phyloP scores from a whole-genome alignment of 225 moss, liverwort and hornwort genomes.

The Bryoerythrophyllum caledonicum region DNA sequence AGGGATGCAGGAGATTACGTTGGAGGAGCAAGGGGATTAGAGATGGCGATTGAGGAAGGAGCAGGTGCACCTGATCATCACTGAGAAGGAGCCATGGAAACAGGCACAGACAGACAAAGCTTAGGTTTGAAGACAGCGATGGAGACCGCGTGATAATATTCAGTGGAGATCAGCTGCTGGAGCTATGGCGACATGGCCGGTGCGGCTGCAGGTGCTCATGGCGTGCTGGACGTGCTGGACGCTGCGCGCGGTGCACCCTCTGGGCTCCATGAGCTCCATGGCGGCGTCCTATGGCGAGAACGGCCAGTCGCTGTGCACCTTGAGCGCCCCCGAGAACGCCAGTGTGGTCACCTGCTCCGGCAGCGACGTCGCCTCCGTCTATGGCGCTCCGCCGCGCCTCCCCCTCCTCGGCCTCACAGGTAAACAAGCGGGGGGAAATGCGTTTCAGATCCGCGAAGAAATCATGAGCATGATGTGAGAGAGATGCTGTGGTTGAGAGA shows the following conservation, averaged over 20 bases:
- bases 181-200: slow-evolving; percentile 18
- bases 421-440: neutral
- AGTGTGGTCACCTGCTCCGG: slow-evolving; percentile 63
- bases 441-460: too few relatives aligned
- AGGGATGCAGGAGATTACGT: neutral
- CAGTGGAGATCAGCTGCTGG: neutral
- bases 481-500: too few relatives aligned
- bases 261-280: slow-evolving; percentile 65
- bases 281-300: slow-evolving; percentile 76
- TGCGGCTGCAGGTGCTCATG: slow-evolving; percentile 5
- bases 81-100: too few relatives aligned
- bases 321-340: slow-evolving; percentile 45
- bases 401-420: slow-evolving; percentile 62
- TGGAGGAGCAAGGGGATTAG: neutral
- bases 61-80: neutral
- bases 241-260: slow-evolving; percentile 16
- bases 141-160: neutral
- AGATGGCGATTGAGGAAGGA: slow-evolving; percentile 31
- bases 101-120: too few relatives aligned
- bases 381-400: slow-evolving; percentile 68
- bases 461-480: too few relatives aligned
- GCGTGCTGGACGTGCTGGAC: neutral
- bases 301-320: slow-evolving; percentile 67
- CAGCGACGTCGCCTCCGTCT: slow-evolving; percentile 72
- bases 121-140: slow-evolving; percentile 19